A percentile compares a stretch with the other conserved stretches of the same genome.
These are phyloP conservation scores for Nymphaea colorata DNA, from an alignment of 164 flowering plant species.

Conservation along the genomic window DNA sequence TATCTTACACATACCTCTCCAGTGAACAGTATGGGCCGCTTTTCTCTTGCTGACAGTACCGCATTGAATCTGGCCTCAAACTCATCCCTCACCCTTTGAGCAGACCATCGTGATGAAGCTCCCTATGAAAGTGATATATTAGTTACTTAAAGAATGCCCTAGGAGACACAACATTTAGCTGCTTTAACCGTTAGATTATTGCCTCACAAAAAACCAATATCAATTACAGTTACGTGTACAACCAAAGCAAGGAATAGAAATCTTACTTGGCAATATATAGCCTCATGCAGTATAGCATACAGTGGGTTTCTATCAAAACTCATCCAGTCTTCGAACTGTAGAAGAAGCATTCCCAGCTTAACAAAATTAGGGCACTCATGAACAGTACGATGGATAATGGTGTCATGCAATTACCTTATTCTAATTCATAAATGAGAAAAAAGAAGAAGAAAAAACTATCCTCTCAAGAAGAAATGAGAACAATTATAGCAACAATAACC, in stretches of 20 bases:
- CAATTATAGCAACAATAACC: too few relatives aligned
- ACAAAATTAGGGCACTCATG: too few relatives aligned
- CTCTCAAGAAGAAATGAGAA: too few relatives aligned
- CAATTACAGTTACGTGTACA: too few relatives aligned
- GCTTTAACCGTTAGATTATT: not conserved
- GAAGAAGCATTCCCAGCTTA: not conserved
- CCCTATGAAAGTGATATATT: conserved; percentile 32
- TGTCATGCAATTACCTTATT: too few relatives aligned
- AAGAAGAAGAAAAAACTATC: too few relatives aligned
- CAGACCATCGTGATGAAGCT: conserved; percentile 78
- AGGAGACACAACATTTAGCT: not conserved
- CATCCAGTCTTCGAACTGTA: conserved; percentile 76
- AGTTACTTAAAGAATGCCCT: not conserved
- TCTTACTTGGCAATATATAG: conserved; percentile 86
- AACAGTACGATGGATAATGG: too few relatives aligned
- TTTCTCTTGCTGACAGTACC: conserved; percentile 62
- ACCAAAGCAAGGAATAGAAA: conserved; percentile 1
- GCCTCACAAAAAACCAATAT: too few relatives aligned
- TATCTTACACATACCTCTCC: conserved; percentile 56
- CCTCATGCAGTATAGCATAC: conserved; percentile 76
- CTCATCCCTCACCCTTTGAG: conserved; percentile 57
- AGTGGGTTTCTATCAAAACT: conserved; percentile 72
- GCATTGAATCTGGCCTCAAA: conserved; percentile 54
- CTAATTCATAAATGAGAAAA: too few relatives aligned
- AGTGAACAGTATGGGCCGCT: conserved; percentile 68